phyloP scores from a whole-genome alignment of 768 basidiomycete genomes.

The Suillus variegatus region DNA sequence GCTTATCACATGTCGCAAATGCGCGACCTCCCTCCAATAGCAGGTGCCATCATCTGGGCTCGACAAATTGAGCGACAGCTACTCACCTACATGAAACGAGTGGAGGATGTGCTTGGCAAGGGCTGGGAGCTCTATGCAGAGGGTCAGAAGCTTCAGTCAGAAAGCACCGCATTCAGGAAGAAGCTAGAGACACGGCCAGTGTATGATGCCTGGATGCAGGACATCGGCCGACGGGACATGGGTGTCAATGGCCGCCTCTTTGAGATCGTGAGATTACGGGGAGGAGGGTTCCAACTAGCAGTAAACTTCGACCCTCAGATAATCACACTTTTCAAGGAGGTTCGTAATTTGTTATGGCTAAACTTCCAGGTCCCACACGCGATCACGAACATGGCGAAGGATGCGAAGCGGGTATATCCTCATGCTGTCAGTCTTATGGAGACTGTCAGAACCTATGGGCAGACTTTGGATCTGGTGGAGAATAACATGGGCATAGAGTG shows the following conservation, averaged over 20 bases:
- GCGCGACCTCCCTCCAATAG: constrained; percentile 97
- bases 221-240: constrained; percentile 93
- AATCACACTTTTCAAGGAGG: constrained; percentile 98
- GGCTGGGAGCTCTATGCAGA: constrained; percentile 99
- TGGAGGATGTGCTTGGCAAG: constrained; percentile 96
- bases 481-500: constrained; percentile 90
- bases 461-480: constrained; percentile 91
- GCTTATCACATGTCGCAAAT: constrained; percentile 98
- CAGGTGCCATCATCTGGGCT: constrained; percentile 98
- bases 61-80: constrained; percentile 98
- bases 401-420: constrained; percentile 97
- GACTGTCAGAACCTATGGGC: constrained; percentile 96
- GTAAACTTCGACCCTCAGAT: constrained; percentile 99
- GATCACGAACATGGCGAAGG: constrained; percentile 96
- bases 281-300: constrained; percentile 81
- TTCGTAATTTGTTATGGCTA: constrained; percentile 93
- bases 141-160: constrained; percentile 94
- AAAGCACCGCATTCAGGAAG: constrained; percentile 88
- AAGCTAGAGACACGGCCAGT: constrained; percentile 95
- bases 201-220: constrained; percentile 95
- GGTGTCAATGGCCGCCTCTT: constrained; percentile 90
- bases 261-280: constrained; percentile 78
- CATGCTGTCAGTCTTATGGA: constrained; percentile 99
- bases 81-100: constrained; percentile 96
- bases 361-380: constrained; percentile 95